These are phyloP conservation scores for Echites panduratus DNA, from an alignment of 257 asterid genomes.

Conservation along the genomic window DNA sequence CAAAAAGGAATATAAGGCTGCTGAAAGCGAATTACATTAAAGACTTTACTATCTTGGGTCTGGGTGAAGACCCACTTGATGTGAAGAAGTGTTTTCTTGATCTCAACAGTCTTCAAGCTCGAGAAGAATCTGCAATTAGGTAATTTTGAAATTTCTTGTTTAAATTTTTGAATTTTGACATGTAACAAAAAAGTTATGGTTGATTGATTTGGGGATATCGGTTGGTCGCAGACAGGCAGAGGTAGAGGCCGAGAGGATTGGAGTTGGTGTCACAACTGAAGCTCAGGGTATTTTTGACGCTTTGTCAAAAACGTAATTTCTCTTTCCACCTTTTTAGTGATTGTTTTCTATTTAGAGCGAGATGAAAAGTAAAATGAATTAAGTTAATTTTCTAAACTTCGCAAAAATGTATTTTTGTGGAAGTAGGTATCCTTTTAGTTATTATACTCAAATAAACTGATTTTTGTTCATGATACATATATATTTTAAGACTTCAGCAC, in stretches of 20 bases:
- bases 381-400: neutral
- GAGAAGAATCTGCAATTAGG: conserved; percentile 94
- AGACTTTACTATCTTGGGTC: conserved; percentile 69
- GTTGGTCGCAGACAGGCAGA: conserved; percentile 75
- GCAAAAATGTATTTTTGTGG: neutral
- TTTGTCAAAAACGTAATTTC: conserved; percentile 80
- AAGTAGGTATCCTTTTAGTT: neutral
- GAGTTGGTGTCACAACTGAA: conserved; percentile 91
- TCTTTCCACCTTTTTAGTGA: neutral
- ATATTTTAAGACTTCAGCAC: neutral
- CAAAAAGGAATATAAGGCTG: conserved; percentile 69
- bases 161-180: neutral
- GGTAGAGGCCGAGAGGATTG: conserved; percentile 86
- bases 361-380: too few species aligned
- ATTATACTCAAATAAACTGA: neutral
- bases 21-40: conserved; percentile 78
- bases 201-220: conserved; percentile 5
- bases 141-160: conserved; percentile 16
- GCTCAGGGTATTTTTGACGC: conserved; percentile 92
- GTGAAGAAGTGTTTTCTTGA: conserved; percentile 67
- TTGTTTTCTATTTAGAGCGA: neutral
- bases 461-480: neutral
- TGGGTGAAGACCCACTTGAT: conserved; percentile 87
- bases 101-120: conserved; percentile 62
- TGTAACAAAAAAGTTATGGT: conserved; percentile 4